phyloP scores from a whole-genome alignment of 1,284 basidiomycete genomes.

The Cryptococcus floricola region DNA sequence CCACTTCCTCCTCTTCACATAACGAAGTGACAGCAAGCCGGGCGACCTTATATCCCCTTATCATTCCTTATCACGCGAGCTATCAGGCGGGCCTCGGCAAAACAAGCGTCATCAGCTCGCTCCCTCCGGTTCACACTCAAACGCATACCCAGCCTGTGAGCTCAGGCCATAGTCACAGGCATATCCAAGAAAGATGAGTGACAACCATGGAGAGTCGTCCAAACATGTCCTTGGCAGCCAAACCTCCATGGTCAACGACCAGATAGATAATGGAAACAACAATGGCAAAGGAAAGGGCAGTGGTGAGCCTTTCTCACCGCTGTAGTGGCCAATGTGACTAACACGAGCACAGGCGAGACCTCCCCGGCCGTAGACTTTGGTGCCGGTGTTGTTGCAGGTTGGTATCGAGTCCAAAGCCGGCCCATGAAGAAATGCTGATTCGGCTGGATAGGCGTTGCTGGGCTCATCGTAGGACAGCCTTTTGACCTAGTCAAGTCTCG shows the following conservation, averaged over 20 bases:
- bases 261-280: slow-evolving; percentile 7
- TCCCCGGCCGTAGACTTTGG: slow-evolving; percentile 43
- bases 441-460: slow-evolving; percentile 37
- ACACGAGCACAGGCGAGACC: slow-evolving; percentile 2
- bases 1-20: too few species aligned
- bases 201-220: slow-evolving; percentile 7
- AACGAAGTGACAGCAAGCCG: too few species aligned
- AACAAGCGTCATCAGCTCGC: too few species aligned
- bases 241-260: neutral
- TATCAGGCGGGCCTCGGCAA: too few species aligned
- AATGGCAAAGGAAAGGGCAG: slow-evolving; percentile 8
- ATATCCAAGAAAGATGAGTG: neutral
- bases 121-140: neutral
- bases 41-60: too few species aligned
- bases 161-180: neutral
- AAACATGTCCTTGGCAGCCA: neutral
- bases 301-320: neutral
- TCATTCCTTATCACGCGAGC: too few species aligned
- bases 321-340: neutral
- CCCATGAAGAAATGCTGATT: neutral
- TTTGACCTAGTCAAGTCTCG: slow-evolving; percentile 49
- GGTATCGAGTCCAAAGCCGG: slow-evolving; percentile 1
- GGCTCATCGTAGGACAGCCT: slow-evolving; percentile 49
- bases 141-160: neutral
- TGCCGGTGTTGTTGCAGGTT: slow-evolving; percentile 46